Evolutionary conservation across 202 grass and related monocot species (phyloP).

Genomic region (Cymbopogon flexuosus): DNA sequence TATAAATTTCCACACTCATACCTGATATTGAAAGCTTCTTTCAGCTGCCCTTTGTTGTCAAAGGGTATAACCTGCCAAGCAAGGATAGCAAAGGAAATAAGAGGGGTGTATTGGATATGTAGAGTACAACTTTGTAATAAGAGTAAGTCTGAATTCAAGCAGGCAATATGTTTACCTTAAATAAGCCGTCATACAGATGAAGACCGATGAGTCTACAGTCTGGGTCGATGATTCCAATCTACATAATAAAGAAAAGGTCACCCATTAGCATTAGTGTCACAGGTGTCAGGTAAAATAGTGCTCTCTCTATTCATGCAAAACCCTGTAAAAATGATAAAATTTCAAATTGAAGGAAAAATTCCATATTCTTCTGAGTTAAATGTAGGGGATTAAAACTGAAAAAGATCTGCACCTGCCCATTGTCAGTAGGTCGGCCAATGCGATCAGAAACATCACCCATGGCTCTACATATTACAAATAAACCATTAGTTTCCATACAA

Average conservation of each 20-base stretch:
- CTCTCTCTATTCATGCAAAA: not conserved
- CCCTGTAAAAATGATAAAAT: not conserved
- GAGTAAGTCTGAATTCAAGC: not conserved
- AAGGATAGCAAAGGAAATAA: conserved; percentile 12
- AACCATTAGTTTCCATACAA: not conserved
- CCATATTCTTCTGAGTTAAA: not conserved
- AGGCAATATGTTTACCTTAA: conserved; percentile 55
- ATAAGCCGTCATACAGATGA: conserved; percentile 91
- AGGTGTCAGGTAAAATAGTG: not conserved
- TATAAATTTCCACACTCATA: conserved; percentile 28
- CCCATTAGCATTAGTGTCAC: not conserved
- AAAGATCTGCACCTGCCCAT: conserved; percentile 65
- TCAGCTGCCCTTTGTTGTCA: conserved; percentile 97
- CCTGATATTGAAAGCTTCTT: conserved; percentile 99
- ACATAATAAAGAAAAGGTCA: conserved; percentile 28
- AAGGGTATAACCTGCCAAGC: conserved; percentile 87
- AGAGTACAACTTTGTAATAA: not conserved
- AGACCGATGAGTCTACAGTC: conserved; percentile 93
- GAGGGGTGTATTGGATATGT: not conserved
- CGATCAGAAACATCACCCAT: conserved; percentile 99
- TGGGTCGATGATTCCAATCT: conserved; percentile 97
- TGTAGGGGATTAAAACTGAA: not conserved
- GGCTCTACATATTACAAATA: conserved; percentile 53
- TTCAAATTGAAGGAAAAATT: not conserved
- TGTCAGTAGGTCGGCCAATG: conserved; percentile 95